A percentile compares a stretch with the other conserved stretches of the same genome.
phyloP scores from a whole-genome alignment of 306 rosid species.

The Senna tora region DNA sequence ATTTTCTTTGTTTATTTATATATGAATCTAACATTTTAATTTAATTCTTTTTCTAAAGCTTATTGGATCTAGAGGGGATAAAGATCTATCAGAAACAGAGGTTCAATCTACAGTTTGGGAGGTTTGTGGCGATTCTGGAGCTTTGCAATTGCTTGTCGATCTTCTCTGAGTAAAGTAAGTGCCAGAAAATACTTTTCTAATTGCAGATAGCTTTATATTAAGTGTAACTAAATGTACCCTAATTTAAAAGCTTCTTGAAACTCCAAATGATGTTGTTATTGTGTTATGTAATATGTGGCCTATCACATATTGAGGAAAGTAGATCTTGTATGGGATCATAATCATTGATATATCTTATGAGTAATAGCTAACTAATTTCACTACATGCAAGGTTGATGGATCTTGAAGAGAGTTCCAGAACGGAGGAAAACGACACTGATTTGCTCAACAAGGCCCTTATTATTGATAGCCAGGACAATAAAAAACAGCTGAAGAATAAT shows the following conservation, averaged over 20 bases:
- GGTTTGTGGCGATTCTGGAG: constrained; percentile 94
- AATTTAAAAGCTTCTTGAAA: constrained; percentile 32
- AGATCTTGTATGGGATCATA: background rate
- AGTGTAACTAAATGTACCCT: background rate
- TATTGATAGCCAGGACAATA: constrained; percentile 45
- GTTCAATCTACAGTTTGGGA: constrained; percentile 94
- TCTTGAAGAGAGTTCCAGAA: constrained; percentile 76
- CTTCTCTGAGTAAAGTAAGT: constrained; percentile 81
- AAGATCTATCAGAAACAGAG: constrained; percentile 72
- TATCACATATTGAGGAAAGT: constrained; percentile 19
- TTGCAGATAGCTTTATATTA: constrained; percentile 17
- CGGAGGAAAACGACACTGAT: constrained; percentile 64
- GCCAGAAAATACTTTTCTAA: constrained; percentile 12
- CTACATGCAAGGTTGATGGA: constrained; percentile 60
- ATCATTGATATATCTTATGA: constrained; percentile 22
- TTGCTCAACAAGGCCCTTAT: constrained; percentile 54
- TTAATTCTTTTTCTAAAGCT: constrained; percentile 57
- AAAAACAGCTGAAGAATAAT: constrained; percentile 28
- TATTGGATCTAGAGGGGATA: constrained; percentile 65
- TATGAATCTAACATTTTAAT: constrained; percentile 12
- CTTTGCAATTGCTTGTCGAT: constrained; percentile 88
- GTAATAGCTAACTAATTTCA: constrained; percentile 34
- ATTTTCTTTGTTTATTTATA: constrained; percentile 9
- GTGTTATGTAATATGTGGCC: background rate
- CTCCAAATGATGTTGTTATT: constrained; percentile 29